phyloP scores from a whole-genome alignment of 2,329 filamentous ascomycete species.

The Ceratocystis ficicola region DNA sequence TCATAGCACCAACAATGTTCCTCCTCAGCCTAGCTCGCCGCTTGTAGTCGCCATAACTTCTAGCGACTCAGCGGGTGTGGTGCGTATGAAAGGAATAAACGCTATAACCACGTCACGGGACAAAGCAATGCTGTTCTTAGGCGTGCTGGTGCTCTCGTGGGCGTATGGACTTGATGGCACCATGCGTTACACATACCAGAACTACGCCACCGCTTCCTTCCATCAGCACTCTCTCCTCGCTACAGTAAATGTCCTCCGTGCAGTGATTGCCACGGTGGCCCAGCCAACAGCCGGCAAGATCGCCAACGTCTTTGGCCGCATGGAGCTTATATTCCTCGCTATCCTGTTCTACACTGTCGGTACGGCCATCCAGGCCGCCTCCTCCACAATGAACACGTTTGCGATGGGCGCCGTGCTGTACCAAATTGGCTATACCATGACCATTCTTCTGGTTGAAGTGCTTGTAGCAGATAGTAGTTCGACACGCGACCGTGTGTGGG shows the following conservation, averaged over 20 bases:
- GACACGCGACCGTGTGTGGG: constrained; percentile 48
- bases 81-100: constrained; percentile 46
- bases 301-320: constrained; percentile 50
- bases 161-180: constrained; percentile 50
- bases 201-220: constrained; percentile 41
- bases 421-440: constrained; percentile 50
- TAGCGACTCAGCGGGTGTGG: constrained; percentile 40
- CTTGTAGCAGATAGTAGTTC: constrained; percentile 53
- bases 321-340: constrained; percentile 44
- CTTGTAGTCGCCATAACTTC: not conserved
- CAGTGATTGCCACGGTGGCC: constrained; percentile 47
- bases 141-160: constrained; percentile 52
- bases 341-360: constrained; percentile 49
- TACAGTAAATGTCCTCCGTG: constrained; percentile 45
- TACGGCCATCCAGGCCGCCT: constrained; percentile 44
- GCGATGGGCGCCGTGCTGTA: constrained; percentile 48
- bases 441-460: constrained; percentile 51
- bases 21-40: not conserved
- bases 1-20: too few relatives aligned
- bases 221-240: constrained; percentile 42
- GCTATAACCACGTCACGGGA: constrained; percentile 40
- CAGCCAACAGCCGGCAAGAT: constrained; percentile 47
- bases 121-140: constrained; percentile 45
- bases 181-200: constrained; percentile 44
- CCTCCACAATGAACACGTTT: constrained; percentile 39